phyloP scores from a whole-genome alignment of 2,329 filamentous ascomycete species.

The Calycina herbarum region DNA sequence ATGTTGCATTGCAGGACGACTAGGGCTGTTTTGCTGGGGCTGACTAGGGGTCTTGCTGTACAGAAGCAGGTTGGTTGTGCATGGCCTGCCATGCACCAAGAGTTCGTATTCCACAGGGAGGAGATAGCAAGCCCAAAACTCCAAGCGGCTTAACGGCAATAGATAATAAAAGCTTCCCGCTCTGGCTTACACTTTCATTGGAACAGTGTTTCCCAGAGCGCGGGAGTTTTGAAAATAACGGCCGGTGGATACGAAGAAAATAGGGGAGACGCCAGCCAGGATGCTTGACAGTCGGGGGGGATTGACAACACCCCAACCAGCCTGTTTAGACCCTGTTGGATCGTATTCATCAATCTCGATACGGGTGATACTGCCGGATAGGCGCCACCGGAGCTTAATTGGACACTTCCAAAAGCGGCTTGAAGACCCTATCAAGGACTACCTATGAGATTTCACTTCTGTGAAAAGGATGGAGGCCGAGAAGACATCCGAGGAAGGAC shows the following conservation, averaged over 20 bases:
- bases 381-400: not conserved
- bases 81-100: constrained; percentile 1
- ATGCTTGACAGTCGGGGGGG: not conserved
- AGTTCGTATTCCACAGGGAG: constrained; percentile 11
- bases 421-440: not conserved
- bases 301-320: not conserved
- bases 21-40: constrained; percentile 17
- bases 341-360: constrained; percentile 5
- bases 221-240: not conserved
- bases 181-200: not conserved
- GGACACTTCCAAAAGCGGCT: not conserved
- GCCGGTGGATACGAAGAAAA: not conserved
- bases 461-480: not conserved
- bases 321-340: not conserved
- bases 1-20: constrained; percentile 9
- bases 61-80: constrained; percentile 3
- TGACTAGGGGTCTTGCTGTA: constrained; percentile 10
- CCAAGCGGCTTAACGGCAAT: not conserved
- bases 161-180: not conserved
- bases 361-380: not conserved
- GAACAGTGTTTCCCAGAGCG: not conserved
- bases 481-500: not conserved
- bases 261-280: not conserved
- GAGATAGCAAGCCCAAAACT: constrained; percentile 1
- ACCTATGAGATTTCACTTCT: not conserved